These are phyloP conservation scores for Calophaca sinica DNA, from an alignment of 306 rosid species.

Conservation along the genomic window DNA sequence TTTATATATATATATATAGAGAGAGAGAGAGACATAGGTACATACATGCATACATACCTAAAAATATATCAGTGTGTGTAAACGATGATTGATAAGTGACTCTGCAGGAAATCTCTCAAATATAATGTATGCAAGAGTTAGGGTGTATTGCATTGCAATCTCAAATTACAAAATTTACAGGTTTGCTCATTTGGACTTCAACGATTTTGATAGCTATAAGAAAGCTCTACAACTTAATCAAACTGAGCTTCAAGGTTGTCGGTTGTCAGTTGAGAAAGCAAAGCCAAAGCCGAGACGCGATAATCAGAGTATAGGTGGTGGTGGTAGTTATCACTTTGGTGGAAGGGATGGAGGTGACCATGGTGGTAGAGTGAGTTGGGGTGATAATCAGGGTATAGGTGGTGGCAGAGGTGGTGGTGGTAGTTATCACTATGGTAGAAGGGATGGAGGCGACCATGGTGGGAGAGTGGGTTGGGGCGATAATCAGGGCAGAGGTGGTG, in stretches of 20 bases:
- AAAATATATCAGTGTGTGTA: too few species aligned
- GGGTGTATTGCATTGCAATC: constrained; percentile 15
- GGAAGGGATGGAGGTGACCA: constrained; percentile 18
- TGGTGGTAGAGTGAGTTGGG: constrained; percentile 38
- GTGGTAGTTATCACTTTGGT: constrained; percentile 11
- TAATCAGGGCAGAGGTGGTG: neutral
- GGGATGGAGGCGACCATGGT: constrained; percentile 38
- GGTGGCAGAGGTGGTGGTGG: constrained; percentile 20
- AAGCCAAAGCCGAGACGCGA: constrained; percentile 58
- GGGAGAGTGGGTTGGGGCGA: constrained; percentile 44
- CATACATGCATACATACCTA: too few species aligned
- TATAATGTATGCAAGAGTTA: too few species aligned
- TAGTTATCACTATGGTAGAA: constrained; percentile 11
- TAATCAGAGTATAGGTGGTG: constrained; percentile 10
- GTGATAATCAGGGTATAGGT: constrained; percentile 19
- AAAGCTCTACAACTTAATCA: constrained; percentile 66
- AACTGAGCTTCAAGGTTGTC: constrained; percentile 50
- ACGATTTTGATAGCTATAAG: constrained; percentile 47
- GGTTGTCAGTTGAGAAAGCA: constrained; percentile 65
- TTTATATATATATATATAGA: too few species aligned
- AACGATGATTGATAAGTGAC: too few species aligned
- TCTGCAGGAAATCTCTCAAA: too few species aligned
- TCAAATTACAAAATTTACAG: constrained; percentile 50
- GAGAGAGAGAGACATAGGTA: too few species aligned
- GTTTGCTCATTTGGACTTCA: constrained; percentile 79